Base-by-base conservation (phyloP, 1,139 yeast genomes). In the Saccharomyces hybrid region DNA sequence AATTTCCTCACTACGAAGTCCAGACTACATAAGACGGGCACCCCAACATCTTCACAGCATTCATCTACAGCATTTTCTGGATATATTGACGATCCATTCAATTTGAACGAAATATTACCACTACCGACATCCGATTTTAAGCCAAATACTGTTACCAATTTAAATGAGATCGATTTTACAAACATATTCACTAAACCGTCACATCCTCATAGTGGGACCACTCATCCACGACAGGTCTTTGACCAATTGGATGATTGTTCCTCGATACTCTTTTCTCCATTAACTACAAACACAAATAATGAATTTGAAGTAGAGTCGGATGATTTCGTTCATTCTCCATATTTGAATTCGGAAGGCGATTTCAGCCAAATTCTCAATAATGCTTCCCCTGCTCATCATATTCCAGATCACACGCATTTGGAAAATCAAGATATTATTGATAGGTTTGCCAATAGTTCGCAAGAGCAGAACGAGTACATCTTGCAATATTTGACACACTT, bases 161-260 rank as follows among this genome's bases (percentile, higher is more conserved):
- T 65, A 27, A 61, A 67, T 53, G 71, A 68, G 56, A 65, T 69
- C 28, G 73, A 69, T 58, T 69, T 69, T 47, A 69, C 72, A 8
- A 66, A 66, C 31, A 57, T 68, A n/a, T 69, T 69, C 54, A 60
- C 64, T 8, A 64, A 61, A 41, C 59, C 66, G 4, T 46, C 53
- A 12, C 53, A 48, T 38, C 49, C 49, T 26, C 55, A 54, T 21
- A 51, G 47, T 8, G 47, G 31, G 27, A 8, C 50, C 21, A 34
- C 47, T 47, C 27, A 47, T n/a, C 50, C 44, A 9, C 19, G 44
- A 19, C 44, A 38, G 19, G 44, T 38, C 44, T 38, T 38, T n/a
- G 44, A 38, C 24, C 44, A 38, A 9, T 38, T 38, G 44, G 44
- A 38, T 5, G 44, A 38, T 16, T 38, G 44, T 19, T 38, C 44